Conservation (phyloP, 2,329 filamentous ascomycete genomes). For the Cylindrodendrum hubeiense region DNA sequence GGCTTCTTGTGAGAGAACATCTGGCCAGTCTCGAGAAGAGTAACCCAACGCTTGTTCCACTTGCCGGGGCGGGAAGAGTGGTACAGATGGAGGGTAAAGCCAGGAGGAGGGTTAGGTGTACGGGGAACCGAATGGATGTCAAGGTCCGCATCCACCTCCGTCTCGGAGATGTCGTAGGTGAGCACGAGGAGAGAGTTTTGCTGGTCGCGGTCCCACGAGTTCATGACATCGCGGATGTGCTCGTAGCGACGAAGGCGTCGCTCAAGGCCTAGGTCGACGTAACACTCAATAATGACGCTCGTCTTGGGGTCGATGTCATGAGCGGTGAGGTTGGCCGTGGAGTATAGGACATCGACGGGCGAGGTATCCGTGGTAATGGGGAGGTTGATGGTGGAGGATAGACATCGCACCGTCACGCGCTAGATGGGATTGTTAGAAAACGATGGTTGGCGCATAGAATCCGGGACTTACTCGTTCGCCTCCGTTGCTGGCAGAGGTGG, state of each 20-base stretch:
- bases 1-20: constrained; percentile 77
- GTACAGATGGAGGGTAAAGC: constrained; percentile 78
- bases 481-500: constrained; percentile 83
- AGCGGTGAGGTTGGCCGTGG: constrained; percentile 72
- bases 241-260: constrained; percentile 89
- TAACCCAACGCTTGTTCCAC: constrained; percentile 89
- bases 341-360: constrained; percentile 77
- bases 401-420: constrained; percentile 80
- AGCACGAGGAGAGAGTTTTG: constrained; percentile 81
- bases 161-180: constrained; percentile 66
- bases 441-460: neutral
- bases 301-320: constrained; percentile 73
- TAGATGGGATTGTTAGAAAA: constrained; percentile 47
- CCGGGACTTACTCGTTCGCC: constrained; percentile 76
- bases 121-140: constrained; percentile 73
- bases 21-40: constrained; percentile 80
- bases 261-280: constrained; percentile 80
- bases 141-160: constrained; percentile 69
- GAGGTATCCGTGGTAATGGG: constrained; percentile 81
- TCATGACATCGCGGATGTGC: constrained; percentile 86
- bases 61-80: constrained; percentile 86
- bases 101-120: constrained; percentile 69
- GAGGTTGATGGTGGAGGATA: constrained; percentile 76
- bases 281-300: constrained; percentile 83
- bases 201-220: constrained; percentile 88